Evolutionary conservation across 1,139 yeast species (phyloP).

Genomic region (Candida sanyaensis): DNA sequence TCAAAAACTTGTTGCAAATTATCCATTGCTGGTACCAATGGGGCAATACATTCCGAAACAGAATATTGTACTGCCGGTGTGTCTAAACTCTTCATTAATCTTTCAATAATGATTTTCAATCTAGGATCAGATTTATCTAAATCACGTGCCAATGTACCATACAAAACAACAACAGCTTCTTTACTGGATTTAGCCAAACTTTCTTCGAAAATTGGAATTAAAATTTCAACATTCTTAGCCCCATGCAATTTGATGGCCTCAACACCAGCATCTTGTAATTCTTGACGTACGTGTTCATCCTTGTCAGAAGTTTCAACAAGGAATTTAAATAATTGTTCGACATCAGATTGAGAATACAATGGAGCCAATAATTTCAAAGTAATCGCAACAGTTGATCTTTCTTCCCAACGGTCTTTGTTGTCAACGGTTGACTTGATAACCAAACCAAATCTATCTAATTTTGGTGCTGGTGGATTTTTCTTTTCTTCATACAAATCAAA

Average conservation of each 20-base stretch:
- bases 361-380: slow-evolving; percentile 62
- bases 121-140: slow-evolving; percentile 65
- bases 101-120: slow-evolving; percentile 62
- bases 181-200: slow-evolving; percentile 58
- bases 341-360: slow-evolving; percentile 36
- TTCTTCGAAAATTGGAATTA: slow-evolving; percentile 77
- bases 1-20: slow-evolving; percentile 58
- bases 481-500: slow-evolving; percentile 57
- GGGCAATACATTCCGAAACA: slow-evolving; percentile 81
- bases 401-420: slow-evolving; percentile 79
- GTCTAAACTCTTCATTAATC: slow-evolving; percentile 72
- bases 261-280: slow-evolving; percentile 88
- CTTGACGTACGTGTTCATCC: slow-evolving; percentile 72
- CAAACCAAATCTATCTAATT: slow-evolving; percentile 77
- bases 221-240: slow-evolving; percentile 58
- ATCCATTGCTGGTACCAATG: slow-evolving; percentile 64
- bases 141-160: slow-evolving; percentile 88
- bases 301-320: slow-evolving; percentile 70
- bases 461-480: slow-evolving; percentile 76
- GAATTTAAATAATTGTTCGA: slow-evolving; percentile 57
- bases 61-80: slow-evolving; percentile 91
- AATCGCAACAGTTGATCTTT: slow-evolving; percentile 78
- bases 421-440: slow-evolving; percentile 61
- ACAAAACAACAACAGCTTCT: slow-evolving; percentile 81
- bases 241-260: slow-evolving; percentile 70